Conservation (phyloP, 495 filamentous ascomycete species). For the Neurospora sp. region DNA sequence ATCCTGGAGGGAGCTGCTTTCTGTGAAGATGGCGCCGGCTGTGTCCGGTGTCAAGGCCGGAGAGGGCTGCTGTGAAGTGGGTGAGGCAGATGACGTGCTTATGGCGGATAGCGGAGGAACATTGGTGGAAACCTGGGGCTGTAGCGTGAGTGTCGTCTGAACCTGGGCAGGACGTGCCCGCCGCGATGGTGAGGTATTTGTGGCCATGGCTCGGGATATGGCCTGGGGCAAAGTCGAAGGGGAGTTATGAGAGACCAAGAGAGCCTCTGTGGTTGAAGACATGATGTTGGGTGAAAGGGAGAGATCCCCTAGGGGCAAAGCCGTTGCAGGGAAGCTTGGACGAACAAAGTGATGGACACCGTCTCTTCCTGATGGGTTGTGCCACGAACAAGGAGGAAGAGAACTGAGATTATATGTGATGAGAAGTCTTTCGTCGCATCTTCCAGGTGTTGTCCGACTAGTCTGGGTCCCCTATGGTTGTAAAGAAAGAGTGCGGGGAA, state of each 20-base stretch:
- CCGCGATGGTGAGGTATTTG: slow-evolving; percentile 23
- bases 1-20: slow-evolving; percentile 29
- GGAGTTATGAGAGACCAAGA: neutral
- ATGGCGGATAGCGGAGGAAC: slow-evolving; percentile 25
- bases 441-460: slow-evolving; percentile 10
- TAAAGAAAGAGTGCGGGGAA: slow-evolving; percentile 13
- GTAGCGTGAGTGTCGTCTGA: slow-evolving; percentile 25
- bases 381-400: slow-evolving; percentile 5
- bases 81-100: slow-evolving; percentile 33
- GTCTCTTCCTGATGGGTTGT: neutral
- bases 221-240: slow-evolving; percentile 5
- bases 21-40: slow-evolving; percentile 23
- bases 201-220: slow-evolving; percentile 25
- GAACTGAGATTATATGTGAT: slow-evolving; percentile 12
- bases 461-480: slow-evolving; percentile 1
- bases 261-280: slow-evolving; percentile 9
- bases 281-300: slow-evolving; percentile 8
- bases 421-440: slow-evolving; percentile 18
- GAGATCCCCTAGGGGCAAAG: neutral
- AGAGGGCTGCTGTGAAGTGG: slow-evolving; percentile 32
- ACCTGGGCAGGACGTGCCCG: slow-evolving; percentile 31
- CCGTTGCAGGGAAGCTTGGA: neutral
- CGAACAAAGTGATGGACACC: neutral
- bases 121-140: slow-evolving; percentile 23
- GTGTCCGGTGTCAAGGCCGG: slow-evolving; percentile 32